Evolutionary conservation across 257 asterid species (phyloP).

Genomic region (Buddleja alternifolia): DNA sequence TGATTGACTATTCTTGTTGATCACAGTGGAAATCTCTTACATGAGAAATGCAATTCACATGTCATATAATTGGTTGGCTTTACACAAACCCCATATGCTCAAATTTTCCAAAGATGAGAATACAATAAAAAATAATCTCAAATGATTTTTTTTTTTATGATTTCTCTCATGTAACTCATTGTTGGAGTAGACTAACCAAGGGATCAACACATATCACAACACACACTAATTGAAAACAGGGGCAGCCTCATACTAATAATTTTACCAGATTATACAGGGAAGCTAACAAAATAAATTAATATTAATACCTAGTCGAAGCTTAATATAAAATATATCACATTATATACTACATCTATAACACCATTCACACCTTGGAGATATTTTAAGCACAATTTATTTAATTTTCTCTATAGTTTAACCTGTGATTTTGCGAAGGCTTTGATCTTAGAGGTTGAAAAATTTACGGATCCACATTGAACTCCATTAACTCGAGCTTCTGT

Average conservation of each 20-base stretch:
- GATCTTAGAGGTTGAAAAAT: slow-evolving; percentile 49
- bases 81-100: too few species aligned
- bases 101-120: too few species aligned
- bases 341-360: too few species aligned
- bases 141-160: too few species aligned
- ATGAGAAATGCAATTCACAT: too few species aligned
- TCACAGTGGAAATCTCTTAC: too few species aligned
- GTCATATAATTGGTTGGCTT: too few species aligned
- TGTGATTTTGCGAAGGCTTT: slow-evolving; percentile 74
- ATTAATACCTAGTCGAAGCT: neutral
- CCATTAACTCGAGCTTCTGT: slow-evolving; percentile 35
- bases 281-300: neutral
- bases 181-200: slow-evolving; percentile 1
- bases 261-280: slow-evolving; percentile 1
- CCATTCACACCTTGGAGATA: too few species aligned
- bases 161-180: slow-evolving; percentile 7
- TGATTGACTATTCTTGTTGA: too few species aligned
- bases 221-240: neutral
- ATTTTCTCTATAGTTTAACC: slow-evolving; percentile 28
- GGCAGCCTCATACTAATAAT: slow-evolving; percentile 16
- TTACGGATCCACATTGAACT: slow-evolving; percentile 59
- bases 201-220: slow-evolving; percentile 23
- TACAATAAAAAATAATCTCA: too few species aligned
- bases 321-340: neutral
- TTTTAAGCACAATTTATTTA: neutral